Base-by-base conservation (phyloP, 495 filamentous ascomycete species). In the Achaetomiella virescens region DNA sequence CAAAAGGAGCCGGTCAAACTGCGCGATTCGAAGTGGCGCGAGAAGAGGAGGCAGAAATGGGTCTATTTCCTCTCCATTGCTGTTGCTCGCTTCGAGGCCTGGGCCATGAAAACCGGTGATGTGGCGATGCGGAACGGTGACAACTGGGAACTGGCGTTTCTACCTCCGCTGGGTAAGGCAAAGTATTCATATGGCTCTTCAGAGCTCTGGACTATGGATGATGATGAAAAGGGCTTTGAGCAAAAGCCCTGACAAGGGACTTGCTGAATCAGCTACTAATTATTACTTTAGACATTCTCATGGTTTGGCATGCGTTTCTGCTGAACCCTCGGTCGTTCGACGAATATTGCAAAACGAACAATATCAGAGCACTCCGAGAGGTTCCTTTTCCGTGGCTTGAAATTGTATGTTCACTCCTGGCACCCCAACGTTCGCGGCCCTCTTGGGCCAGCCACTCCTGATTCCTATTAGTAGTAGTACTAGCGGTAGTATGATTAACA, bases 231-330 rank as follows among this genome's bases (percentile, higher is more conserved):
- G n/a, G n/a, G n/a, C n/a, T n/a, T n/a, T n/a, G n/a, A n/a, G n/a
- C n/a, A n/a, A n/a, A n/a, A n/a, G n/a, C n/a, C n/a, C n/a, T n/a
- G n/a, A n/a, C n/a, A n/a, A n/a, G n/a, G n/a, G n/a, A n/a, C n/a
- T n/a, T n/a, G n/a, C n/a, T n/a, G n/a, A n/a, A n/a, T n/a, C n/a
- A n/a, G 9, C 17, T 9, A 3, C 44, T 22, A 20, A 49, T 36
- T 5, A 33, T 8, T 3, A n/a, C 6, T 6, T 12, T 11, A 79
- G 87, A 91, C 66, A 78, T 91, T 1, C 66, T 91, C 22, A 87
- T 91, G 84, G 84, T 90, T 3, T 89, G 84, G 84, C 87, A 91
- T 69, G 70, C 83, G 3, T 84, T 85, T 58, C 78, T 87, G 78
- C 77, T 91, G 5, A 89, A 88, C 54, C 87, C 87, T 6, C 68